Evolutionary conservation across 2,329 filamentous ascomycete species (phyloP).

Genomic region (Ilyonectria destructans): DNA sequence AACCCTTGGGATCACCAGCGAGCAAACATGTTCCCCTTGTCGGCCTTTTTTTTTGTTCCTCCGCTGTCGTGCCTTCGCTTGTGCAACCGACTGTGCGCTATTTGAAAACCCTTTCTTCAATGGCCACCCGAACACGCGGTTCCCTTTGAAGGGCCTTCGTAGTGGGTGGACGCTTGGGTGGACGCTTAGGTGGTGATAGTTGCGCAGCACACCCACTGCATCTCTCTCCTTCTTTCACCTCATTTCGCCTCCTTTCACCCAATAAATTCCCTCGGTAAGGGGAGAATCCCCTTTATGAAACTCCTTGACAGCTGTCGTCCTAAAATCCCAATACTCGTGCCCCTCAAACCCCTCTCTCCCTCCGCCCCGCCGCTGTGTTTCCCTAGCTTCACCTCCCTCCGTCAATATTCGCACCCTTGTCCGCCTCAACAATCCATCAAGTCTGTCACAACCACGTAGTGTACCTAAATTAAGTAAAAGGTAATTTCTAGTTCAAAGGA

Average conservation of each 20-base stretch:
- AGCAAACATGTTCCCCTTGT: slow-evolving; percentile 9
- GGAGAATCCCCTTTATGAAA: slow-evolving; percentile 17
- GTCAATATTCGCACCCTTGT: slow-evolving; percentile 17
- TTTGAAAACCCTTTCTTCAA: slow-evolving; percentile 8
- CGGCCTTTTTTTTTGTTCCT: slow-evolving; percentile 17
- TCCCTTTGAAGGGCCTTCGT: not conserved
- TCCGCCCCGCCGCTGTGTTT: not conserved
- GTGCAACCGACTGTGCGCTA: slow-evolving; percentile 14
- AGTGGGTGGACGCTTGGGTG: slow-evolving; percentile 1
- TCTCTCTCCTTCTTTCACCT: slow-evolving; percentile 14
- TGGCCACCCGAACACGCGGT: not conserved
- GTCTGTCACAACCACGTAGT: not conserved
- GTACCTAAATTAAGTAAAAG: slow-evolving; percentile 14
- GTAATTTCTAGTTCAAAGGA: slow-evolving; percentile 1
- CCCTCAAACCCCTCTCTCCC: slow-evolving; percentile 15
- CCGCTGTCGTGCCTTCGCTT: not conserved
- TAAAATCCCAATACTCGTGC: slow-evolving; percentile 26
- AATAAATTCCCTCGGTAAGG: slow-evolving; percentile 11
- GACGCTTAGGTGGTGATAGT: not conserved
- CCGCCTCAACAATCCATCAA: slow-evolving; percentile 28
- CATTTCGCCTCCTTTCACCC: slow-evolving; percentile 9
- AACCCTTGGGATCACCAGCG: slow-evolving; percentile 6
- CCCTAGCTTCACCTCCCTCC: slow-evolving; percentile 32
- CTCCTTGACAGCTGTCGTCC: slow-evolving; percentile 13
- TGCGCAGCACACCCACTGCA: not conserved